Evolutionary conservation across 495 filamentous ascomycete genomes (phyloP), one percentile per base, ranked within the genome.

Genomic region (Sordaria brevicollis): DNA sequence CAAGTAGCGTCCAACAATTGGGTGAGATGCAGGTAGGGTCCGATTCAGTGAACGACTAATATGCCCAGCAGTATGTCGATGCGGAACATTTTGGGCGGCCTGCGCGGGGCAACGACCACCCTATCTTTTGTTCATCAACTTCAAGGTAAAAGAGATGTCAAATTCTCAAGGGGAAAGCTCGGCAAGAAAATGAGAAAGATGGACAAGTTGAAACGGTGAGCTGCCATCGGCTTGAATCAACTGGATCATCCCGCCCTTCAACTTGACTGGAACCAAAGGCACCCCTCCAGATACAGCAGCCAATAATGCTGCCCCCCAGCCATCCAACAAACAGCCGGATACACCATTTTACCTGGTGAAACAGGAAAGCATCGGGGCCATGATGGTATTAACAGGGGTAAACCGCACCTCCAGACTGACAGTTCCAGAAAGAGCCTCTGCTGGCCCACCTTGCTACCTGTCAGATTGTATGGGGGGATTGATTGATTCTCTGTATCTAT

Each of bases 231-330:
- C 19, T 13, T 62, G 49, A 13, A 31, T 15, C 49, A 57, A 57
- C 49, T 67, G 69, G 69, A 33, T 54, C 72, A 69, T 65, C 35
- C 68, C 69, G 49, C 71, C 72, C 73, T 72, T 62, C 49, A 70
- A 73, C 69, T 17, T 66, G 67, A 39, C 65, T 72, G 73, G 69
- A 62, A 66, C 36, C 37, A 43, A 15, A 34, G 35, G 49, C n/a
- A 38, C 66, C 35, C 69, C 70, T 69, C 66, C 69, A 31, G 43
- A 66, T 71, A 65, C 71, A 66, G 29, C 67, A 67, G 62, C 82
- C 82, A 83, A 83, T 83, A 74, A 74, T 71, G 76, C 65, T 43
- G 68, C 71, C 66, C 74, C 78, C 80, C 82, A 83, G 80, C 82
- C 82, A 82, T 81, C 79, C 78, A 69, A 68, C 76, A 76, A 78